Evolutionary conservation across 805 yeast genomes (phyloP), one percentile per base, ranked within the genome.

Genomic region (Myxozyma mucilagina): DNA sequence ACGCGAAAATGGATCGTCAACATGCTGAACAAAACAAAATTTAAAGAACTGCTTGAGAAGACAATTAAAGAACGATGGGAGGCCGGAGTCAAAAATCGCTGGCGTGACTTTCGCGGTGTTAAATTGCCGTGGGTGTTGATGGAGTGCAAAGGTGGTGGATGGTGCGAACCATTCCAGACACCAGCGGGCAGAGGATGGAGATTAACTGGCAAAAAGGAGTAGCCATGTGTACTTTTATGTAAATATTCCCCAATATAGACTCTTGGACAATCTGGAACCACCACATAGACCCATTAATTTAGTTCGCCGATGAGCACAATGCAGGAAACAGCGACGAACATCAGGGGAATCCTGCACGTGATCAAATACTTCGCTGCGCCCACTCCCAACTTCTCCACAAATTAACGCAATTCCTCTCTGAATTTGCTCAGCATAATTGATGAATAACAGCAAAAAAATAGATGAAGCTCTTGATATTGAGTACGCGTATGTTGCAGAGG

Each of bases 131-230:
- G 86, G 87, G 73, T 81, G 4, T 71, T 84, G 49, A 83, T 81
- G 10, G 87, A 83, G 60, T 77, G 82, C 7, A 74, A 78, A 54
- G 87, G 87, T 1, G 77, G 80, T 1, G 87, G 87, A 0, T 75
- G 80, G 54, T 70, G 80, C 0, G 87, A 84, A 64, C 84, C 83
- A 10, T 83, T 83, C 65, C 74, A 74, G 38, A 84, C 87, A 1
- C 87, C 87, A 0, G 82, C 81, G 5, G 86, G 88, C 0, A 71
- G 84, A 50, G 85, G 87, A 1, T 82, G 87, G 87, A 77, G 79
- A 68, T 72, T 82, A 50, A 78, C 86, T 8, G 84, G 85, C 1
- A 80, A 80, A 34, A 70, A 52, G 43, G 61, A 57, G 45, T 63
- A 38, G 32, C 31, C 34, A 14, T 11, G 6, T 38, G n/a, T 38